Conservation (phyloP, 2,329 filamentous ascomycete species). For the Xylariales sp. region DNA sequence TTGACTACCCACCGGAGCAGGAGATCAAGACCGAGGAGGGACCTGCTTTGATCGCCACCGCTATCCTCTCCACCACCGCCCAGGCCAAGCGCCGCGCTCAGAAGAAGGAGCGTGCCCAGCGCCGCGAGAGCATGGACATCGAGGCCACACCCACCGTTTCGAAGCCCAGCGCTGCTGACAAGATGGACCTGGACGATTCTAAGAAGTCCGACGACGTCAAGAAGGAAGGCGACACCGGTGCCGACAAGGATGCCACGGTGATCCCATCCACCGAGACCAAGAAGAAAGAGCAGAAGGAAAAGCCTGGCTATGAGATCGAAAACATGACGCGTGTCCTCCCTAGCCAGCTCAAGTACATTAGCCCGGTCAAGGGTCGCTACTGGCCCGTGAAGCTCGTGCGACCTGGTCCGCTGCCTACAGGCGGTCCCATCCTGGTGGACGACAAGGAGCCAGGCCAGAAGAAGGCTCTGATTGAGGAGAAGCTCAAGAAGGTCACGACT, state of each 20-base stretch:
- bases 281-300: conserved; percentile 94
- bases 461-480: conserved; percentile 83
- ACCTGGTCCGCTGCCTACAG: conserved; percentile 64
- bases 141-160: conserved; percentile 72
- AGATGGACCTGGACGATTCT: conserved; percentile 78
- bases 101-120: conserved; percentile 86
- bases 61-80: conserved; percentile 91
- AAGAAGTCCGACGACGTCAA: conserved; percentile 48
- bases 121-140: conserved; percentile 92
- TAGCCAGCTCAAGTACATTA: conserved; percentile 91
- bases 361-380: conserved; percentile 85
- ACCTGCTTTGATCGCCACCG: conserved; percentile 89
- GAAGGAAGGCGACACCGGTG: conserved; percentile 45
- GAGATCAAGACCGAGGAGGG: conserved; percentile 94
- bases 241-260: conserved; percentile 21
- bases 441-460: conserved; percentile 76
- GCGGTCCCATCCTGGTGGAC: conserved; percentile 85
- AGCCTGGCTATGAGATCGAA: conserved; percentile 90
- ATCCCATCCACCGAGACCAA: conserved; percentile 59
- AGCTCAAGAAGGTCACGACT: conserved; percentile 74
- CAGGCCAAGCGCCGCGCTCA: conserved; percentile 94
- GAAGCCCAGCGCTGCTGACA: conserved; percentile 54
- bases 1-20: conserved; percentile 96
- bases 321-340: conserved; percentile 97
- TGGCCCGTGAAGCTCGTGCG: conserved; percentile 68